phyloP scores from a whole-genome alignment of 1,284 basidiomycete species.

The Tetrapyrgos nigripes region DNA sequence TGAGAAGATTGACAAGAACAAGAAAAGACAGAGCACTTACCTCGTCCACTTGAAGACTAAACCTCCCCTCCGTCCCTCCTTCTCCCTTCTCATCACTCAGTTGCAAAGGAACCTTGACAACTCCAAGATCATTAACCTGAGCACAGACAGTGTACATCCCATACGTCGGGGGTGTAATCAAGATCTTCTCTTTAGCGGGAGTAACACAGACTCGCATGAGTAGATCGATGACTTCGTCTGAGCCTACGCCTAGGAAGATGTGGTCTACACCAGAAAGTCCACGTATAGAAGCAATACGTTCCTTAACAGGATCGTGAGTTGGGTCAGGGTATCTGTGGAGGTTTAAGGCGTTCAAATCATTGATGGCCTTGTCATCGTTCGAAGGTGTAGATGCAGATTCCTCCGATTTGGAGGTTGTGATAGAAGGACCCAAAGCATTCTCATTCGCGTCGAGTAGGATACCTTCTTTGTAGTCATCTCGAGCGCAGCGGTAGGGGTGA shows the following conservation, averaged over 20 bases:
- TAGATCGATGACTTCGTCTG: constrained; percentile 96
- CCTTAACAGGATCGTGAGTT: constrained; percentile 81
- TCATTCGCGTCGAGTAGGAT: constrained; percentile 99
- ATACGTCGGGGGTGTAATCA: constrained; percentile 95
- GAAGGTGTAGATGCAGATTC: constrained; percentile 37
- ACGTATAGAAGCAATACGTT: constrained; percentile 75
- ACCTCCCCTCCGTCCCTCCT: constrained; percentile 76
- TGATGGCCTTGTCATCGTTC: constrained; percentile 40
- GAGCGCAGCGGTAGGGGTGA: constrained; percentile 93
- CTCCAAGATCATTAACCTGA: constrained; percentile 91
- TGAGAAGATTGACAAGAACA: background rate
- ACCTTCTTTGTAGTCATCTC: constrained; percentile 94
- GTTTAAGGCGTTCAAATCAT: no score
- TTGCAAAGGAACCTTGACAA: constrained; percentile 84
- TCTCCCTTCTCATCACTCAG: constrained; percentile 63
- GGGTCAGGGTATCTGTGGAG: constrained; percentile 92
- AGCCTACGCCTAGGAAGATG: constrained; percentile 96
- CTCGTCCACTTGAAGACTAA: constrained; percentile 79
- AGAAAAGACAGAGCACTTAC: constrained; percentile 49
- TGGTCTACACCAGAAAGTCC: constrained; percentile 70
- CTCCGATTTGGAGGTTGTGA: constrained; percentile 45
- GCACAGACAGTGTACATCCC: constrained; percentile 98
- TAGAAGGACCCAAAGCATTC: constrained; percentile 90
- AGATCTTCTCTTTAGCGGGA: constrained; percentile 83
- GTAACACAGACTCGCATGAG: constrained; percentile 90